Evolutionary conservation across 345 rosid species (phyloP).

Genomic region (Excoecaria cochinchinensis): DNA sequence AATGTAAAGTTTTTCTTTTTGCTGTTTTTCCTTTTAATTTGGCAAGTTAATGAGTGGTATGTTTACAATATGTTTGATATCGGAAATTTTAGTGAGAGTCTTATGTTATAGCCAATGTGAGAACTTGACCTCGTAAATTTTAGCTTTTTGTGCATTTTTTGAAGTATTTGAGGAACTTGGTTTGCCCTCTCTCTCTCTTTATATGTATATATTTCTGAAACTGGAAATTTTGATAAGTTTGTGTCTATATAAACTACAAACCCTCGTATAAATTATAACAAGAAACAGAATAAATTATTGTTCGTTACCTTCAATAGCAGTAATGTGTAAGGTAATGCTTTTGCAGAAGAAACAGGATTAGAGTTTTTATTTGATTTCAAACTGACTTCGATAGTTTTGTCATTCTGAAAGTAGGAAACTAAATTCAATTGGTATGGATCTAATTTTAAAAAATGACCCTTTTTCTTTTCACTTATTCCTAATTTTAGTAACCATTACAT

Average conservation of each 20-base stretch:
- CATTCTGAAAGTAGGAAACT: background rate
- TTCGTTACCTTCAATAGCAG: background rate
- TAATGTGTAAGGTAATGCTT: background rate
- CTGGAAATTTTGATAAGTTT: too few species aligned
- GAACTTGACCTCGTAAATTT: background rate
- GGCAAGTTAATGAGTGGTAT: background rate
- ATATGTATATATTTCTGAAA: background rate
- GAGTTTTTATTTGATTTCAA: background rate
- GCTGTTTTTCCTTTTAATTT: background rate
- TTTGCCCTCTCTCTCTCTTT: too few species aligned
- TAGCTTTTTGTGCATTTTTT: background rate
- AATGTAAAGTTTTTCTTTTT: background rate
- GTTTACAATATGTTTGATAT: background rate
- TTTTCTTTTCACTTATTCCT: background rate
- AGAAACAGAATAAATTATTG: background rate
- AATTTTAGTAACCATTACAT: background rate
- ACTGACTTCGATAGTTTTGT: background rate
- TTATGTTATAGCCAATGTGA: background rate
- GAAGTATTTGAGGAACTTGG: background rate
- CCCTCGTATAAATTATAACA: background rate
- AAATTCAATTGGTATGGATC: background rate
- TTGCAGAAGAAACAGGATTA: background rate
- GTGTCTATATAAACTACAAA: too few species aligned
- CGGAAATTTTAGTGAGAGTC: background rate
- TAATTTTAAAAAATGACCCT: background rate